phyloP scores from a whole-genome alignment of 768 basidiomycete genomes.

The Mycena pura region DNA sequence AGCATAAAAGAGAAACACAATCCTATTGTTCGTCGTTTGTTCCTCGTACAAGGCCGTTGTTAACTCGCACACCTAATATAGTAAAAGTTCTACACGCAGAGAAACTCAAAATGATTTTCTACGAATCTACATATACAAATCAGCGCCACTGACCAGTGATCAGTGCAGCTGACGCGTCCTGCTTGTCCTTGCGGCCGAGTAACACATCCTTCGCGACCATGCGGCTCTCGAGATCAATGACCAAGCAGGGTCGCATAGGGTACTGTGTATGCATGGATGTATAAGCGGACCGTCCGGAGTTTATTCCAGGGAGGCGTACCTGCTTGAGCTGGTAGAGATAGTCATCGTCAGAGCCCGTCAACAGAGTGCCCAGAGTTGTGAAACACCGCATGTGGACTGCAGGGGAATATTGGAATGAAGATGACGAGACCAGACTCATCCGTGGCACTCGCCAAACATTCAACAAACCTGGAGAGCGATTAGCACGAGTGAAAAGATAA shows the following conservation, averaged over 20 bases:
- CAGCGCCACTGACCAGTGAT: too few species aligned
- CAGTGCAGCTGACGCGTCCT: constrained; percentile 48
- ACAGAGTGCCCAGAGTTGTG: constrained; percentile 81
- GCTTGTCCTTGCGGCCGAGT: constrained; percentile 75
- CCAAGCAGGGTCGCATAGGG: too few species aligned
- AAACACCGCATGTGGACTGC: constrained; percentile 89
- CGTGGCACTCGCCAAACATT: constrained; percentile 94
- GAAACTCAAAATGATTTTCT: too few species aligned
- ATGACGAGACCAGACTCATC: constrained; percentile 89
- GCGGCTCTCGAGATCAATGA: constrained; percentile 93
- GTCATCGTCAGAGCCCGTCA: constrained; percentile 90
- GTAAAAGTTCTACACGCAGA: too few species aligned
- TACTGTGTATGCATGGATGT: too few species aligned
- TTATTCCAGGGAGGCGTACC: too few species aligned
- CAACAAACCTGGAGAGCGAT: constrained; percentile 57
- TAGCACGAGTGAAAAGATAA: background rate
- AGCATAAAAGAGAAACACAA: too few species aligned
- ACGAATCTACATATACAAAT: too few species aligned
- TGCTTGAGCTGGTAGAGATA: constrained; percentile 91
- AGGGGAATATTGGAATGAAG: constrained; percentile 89
- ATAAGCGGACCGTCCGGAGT: too few species aligned
- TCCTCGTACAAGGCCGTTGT: too few species aligned
- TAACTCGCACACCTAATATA: too few species aligned
- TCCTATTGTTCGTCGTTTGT: too few species aligned
- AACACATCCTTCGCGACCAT: constrained; percentile 94